A percentile compares a stretch with the other conserved stretches of the same genome.
phyloP scores from a whole-genome alignment of 2,329 filamentous ascomycete genomes.

The Phialocephala subalpina region DNA sequence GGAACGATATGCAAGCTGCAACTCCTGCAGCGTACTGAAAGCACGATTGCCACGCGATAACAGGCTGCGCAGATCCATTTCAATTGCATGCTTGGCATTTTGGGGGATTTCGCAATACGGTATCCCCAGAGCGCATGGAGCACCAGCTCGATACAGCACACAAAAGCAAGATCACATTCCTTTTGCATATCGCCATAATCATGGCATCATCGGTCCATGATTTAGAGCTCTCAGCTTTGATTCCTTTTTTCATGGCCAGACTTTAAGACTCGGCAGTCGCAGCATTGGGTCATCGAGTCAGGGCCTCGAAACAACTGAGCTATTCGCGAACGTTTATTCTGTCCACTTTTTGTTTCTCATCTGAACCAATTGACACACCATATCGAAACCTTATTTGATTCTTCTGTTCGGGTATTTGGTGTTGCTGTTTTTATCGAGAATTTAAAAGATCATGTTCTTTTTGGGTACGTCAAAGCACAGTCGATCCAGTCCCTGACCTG shows the following conservation, averaged over 20 bases:
- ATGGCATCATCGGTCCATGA: not conserved
- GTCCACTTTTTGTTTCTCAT: not conserved
- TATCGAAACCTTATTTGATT: not conserved
- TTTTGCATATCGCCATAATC: not conserved
- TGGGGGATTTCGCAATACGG: not conserved
- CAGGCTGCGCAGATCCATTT: not conserved
- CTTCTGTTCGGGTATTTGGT: not conserved
- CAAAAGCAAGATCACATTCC: not conserved
- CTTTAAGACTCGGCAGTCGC: not conserved
- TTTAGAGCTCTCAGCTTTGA: not conserved
- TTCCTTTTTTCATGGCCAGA: not conserved
- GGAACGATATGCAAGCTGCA: conserved; percentile 4
- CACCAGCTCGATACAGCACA: not conserved
- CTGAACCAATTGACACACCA: not conserved
- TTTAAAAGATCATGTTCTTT: not conserved
- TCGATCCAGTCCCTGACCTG: conserved; percentile 15
- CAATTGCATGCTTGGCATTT: conserved; percentile 1
- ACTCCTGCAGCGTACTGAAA: conserved; percentile 11
- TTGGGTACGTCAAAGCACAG: conserved; percentile 22
- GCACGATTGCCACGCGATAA: conserved; percentile 5
- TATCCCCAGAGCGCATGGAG: not conserved
- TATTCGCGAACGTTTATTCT: not conserved
- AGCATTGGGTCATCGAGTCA: not conserved
- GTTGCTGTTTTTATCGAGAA: not conserved
- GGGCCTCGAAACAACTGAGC: not conserved